A percentile compares a stretch with the other conserved stretches of the same genome.
Conservation (phyloP, 129 eudicot species). For the Helianthus tuberosus region DNA sequence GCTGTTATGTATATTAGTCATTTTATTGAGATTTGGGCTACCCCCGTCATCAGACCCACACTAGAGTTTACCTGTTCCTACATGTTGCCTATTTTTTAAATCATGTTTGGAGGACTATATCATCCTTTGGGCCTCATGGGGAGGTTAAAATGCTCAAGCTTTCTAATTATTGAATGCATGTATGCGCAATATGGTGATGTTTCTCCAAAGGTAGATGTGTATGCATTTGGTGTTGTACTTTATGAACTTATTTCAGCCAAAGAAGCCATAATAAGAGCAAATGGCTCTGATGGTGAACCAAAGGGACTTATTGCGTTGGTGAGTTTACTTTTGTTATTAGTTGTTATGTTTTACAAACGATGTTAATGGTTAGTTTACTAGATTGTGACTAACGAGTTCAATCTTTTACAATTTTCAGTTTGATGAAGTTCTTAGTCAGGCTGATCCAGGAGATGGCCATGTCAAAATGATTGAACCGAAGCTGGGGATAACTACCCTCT, state of each 20-base stretch:
- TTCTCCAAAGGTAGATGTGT: slow-evolving; percentile 91
- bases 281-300: slow-evolving; percentile 46
- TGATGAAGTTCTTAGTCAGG: slow-evolving; percentile 55
- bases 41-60: too few relatives aligned
- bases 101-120: not conserved
- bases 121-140: not conserved
- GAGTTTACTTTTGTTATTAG: slow-evolving; percentile 23
- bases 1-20: too few relatives aligned
- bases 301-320: slow-evolving; percentile 81
- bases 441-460: slow-evolving; percentile 52
- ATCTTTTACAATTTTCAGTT: slow-evolving; percentile 41
- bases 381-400: slow-evolving; percentile 5
- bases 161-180: slow-evolving; percentile 41
- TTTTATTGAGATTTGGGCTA: too few relatives aligned
- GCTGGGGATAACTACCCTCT: slow-evolving; percentile 69
- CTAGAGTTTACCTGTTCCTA: not conserved
- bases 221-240: slow-evolving; percentile 94
- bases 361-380: not conserved
- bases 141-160: not conserved
- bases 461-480: slow-evolving; percentile 74
- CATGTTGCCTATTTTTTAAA: not conserved
- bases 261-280: slow-evolving; percentile 73
- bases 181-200: slow-evolving; percentile 80
- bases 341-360: not conserved
- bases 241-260: slow-evolving; percentile 90